A percentile compares a stretch with the other conserved stretches of the same genome.
Conservation (phyloP, 768 basidiomycete species). For the Tulasnella sp. region DNA sequence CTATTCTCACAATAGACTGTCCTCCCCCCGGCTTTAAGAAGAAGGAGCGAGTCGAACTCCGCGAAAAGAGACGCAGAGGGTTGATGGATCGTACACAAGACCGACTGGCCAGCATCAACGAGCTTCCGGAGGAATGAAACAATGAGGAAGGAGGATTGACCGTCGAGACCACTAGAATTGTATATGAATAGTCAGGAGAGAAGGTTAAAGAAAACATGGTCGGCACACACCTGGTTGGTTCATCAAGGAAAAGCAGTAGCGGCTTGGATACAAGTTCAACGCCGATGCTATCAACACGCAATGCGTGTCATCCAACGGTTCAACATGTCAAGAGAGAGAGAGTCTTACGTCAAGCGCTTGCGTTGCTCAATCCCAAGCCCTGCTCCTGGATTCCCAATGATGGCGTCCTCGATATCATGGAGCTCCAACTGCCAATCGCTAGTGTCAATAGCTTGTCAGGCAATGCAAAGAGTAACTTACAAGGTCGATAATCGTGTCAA, state of each 20-base stretch:
- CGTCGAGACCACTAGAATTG: constrained; percentile 37
- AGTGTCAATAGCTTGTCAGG: neutral
- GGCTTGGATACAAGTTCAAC: constrained; percentile 34
- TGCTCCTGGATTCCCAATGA: constrained; percentile 35
- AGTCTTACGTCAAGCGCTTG: constrained; percentile 27
- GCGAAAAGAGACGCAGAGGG: constrained; percentile 80
- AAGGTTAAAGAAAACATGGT: too few species aligned
- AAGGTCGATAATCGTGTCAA: constrained; percentile 31
- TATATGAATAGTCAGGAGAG: too few species aligned
- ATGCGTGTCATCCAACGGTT: too few species aligned
- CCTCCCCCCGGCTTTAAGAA: constrained; percentile 67
- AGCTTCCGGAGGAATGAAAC: constrained; percentile 55
- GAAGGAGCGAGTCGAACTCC: constrained; percentile 65
- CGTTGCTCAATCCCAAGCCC: constrained; percentile 33
- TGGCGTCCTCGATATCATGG: constrained; percentile 32
- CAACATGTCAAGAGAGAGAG: too few species aligned
- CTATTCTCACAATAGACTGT: constrained; percentile 66
- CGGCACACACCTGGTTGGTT: constrained; percentile 43
- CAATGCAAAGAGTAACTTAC: neutral
- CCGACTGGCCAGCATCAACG: constrained; percentile 73
- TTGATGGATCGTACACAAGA: constrained; percentile 91
- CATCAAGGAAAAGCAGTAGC: constrained; percentile 73
- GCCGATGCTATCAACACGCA: constrained; percentile 22
- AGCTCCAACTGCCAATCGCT: constrained; percentile 28
- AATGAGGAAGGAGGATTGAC: constrained; percentile 33